phyloP scores from a whole-genome alignment of 495 filamentous ascomycete species.

The Penicillium robsamsonii region DNA sequence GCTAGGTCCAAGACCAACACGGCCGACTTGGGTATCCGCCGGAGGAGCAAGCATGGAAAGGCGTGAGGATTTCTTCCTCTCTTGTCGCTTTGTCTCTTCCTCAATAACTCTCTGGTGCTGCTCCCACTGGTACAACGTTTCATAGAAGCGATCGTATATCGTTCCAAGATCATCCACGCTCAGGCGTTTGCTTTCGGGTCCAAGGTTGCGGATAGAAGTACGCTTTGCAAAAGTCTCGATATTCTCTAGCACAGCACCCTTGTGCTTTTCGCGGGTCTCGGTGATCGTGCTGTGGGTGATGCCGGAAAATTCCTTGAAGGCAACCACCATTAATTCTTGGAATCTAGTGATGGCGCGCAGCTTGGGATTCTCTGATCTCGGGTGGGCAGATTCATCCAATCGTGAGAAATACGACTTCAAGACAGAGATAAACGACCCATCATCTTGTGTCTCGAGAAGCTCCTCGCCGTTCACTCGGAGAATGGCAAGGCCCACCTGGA shows the following conservation, averaged over 20 bases:
- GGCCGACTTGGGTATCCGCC: slow-evolving; percentile 54
- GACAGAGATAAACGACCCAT: slow-evolving; percentile 94
- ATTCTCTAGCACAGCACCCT: slow-evolving; percentile 84
- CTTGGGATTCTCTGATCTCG: slow-evolving; percentile 90
- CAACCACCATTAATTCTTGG: slow-evolving; percentile 97
- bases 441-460: slow-evolving; percentile 89
- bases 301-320: slow-evolving; percentile 94
- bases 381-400: slow-evolving; percentile 93
- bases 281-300: slow-evolving; percentile 91
- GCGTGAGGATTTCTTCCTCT: slow-evolving; percentile 54
- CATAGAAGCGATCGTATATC: slow-evolving; percentile 91
- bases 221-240: slow-evolving; percentile 97
- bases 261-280: slow-evolving; percentile 87
- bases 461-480: slow-evolving; percentile 97
- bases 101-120: slow-evolving; percentile 75
- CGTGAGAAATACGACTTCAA: slow-evolving; percentile 92
- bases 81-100: slow-evolving; percentile 62
- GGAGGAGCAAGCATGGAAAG: slow-evolving; percentile 42
- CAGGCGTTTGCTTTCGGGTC: slow-evolving; percentile 88
- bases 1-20: slow-evolving; percentile 87
- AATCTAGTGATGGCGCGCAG: slow-evolving; percentile 89
- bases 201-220: slow-evolving; percentile 92
- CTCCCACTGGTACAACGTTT: slow-evolving; percentile 84
- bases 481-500: slow-evolving; percentile 94
- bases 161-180: slow-evolving; percentile 80